These are phyloP conservation scores for Hymenoscyphus albidus DNA, from an alignment of 2,329 filamentous ascomycete species.

Conservation along the genomic window DNA sequence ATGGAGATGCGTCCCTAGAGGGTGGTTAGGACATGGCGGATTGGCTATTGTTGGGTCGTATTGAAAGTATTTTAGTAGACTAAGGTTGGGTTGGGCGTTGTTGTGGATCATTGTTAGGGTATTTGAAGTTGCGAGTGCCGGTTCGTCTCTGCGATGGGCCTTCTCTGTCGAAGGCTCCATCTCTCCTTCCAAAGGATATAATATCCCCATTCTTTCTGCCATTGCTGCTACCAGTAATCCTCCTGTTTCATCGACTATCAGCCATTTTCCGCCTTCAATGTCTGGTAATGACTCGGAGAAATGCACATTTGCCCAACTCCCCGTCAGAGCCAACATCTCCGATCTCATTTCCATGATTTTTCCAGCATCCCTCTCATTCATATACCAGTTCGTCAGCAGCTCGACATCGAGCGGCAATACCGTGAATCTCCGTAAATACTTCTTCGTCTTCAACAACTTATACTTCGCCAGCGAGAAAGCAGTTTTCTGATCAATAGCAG, in stretches of 20 bases:
- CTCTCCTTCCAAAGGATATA: conserved; percentile 41
- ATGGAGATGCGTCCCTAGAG: conserved; percentile 76
- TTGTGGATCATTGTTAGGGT: conserved; percentile 77
- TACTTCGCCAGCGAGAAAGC: conserved; percentile 93
- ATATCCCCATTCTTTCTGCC: conserved; percentile 66
- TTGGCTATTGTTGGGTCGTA: conserved; percentile 63
- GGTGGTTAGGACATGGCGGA: conserved; percentile 58
- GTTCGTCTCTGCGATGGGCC: conserved; percentile 13
- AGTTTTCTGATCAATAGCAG: conserved; percentile 89
- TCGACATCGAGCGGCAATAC: conserved; percentile 79
- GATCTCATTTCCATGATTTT: conserved; percentile 84
- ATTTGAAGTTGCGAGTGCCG: conserved; percentile 44
- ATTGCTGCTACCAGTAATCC: conserved; percentile 66
- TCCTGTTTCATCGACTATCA: conserved; percentile 68
- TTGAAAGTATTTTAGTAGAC: conserved; percentile 82
- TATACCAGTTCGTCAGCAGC: conserved; percentile 69
- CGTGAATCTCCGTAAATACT: conserved; percentile 86
- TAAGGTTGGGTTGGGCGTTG: conserved; percentile 83
- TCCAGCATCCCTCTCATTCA: conserved; percentile 73
- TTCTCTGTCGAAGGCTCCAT: conserved; percentile 14
- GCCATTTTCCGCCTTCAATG: conserved; percentile 50
- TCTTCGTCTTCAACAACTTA: conserved; percentile 87
- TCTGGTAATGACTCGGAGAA: conserved; percentile 39
- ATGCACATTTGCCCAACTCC: conserved; percentile 88
- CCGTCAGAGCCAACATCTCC: conserved; percentile 75